Base-by-base conservation (phyloP, 441 rosid genomes). In the Viola pubescens region DNA sequence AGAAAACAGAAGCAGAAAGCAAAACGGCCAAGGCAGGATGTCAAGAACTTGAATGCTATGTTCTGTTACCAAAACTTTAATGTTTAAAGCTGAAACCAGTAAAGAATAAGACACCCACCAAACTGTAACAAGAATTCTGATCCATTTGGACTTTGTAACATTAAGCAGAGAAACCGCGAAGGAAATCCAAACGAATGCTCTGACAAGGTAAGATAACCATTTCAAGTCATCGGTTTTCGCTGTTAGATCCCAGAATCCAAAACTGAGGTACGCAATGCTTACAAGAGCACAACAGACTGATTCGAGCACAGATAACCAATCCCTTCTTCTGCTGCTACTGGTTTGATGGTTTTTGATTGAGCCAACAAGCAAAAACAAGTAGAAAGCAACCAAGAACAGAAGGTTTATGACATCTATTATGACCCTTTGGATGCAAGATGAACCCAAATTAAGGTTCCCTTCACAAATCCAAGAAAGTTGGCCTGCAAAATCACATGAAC, bases 81-180 rank as follows among this genome's bases (percentile, higher is more conserved):
- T 64, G 58, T 78, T 79, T 19, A 78, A 56, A 64, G 78, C 87
- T 54, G 83, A 74, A 61, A 70, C 64, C 69, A 85, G 65, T 13
- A 77, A 54, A 62, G 78, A 72, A 53, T 75, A 83, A 48, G 68
- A 70, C n/a, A 81, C 58, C 95, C 92, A 91, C 96, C 98, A 91
- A 47, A 75, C 41, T 12, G 72, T 68, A 61, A 48, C 53, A 6
- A 82, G 56, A 66, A 79, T 51, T 65, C 54, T 63, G 13, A 50
- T 59, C 78, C 75, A 76, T 62, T 71, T 74, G 8, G 84, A 74
- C 50, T 59, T 76, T 5, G 56, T 68, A 58, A 80, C 81, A 16
- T 16, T 16, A 53, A 86, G 81, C 67, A 86, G 37, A 0, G 95
- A 85, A 59, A 80, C 70, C 8, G 84, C 67, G 52, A 87, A 58